Conservation (phyloP, 2,329 filamentous ascomycete genomes). For the Colletotrichum aenigma region DNA sequence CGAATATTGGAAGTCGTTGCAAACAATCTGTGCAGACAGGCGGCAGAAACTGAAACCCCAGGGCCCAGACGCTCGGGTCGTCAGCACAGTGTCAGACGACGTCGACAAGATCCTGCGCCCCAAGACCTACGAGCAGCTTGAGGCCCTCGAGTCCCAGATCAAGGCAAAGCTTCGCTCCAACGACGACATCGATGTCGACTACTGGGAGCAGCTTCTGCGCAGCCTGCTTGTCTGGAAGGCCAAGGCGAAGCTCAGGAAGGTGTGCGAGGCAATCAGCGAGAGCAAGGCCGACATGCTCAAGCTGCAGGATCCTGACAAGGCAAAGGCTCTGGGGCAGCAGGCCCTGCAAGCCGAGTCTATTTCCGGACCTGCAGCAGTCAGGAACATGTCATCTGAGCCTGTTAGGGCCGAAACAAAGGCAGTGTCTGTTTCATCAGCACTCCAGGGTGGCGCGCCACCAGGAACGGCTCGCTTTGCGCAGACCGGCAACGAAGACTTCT, state of each 20-base stretch:
- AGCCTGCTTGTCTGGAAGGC: conserved; percentile 91
- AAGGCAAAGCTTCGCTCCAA: conserved; percentile 83
- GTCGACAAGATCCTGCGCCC: conserved; percentile 86
- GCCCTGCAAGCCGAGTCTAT: conserved; percentile 40
- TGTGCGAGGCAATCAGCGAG: conserved; percentile 77
- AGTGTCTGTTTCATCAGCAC: background rate
- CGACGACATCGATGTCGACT: conserved; percentile 93
- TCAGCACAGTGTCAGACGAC: conserved; percentile 83
- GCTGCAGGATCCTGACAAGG: conserved; percentile 71
- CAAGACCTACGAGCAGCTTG: conserved; percentile 87
- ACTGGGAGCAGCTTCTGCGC: conserved; percentile 92
- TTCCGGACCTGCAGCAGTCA: conserved; percentile 8
- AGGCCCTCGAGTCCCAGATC: conserved; percentile 86
- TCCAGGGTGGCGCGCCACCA: conserved; percentile 42
- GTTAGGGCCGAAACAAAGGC: conserved; percentile 29
- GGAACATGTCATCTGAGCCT: conserved; percentile 13
- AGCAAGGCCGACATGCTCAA: conserved; percentile 62
- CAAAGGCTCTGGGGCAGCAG: conserved; percentile 39
- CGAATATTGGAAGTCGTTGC: conserved; percentile 93
- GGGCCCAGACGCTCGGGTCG: conserved; percentile 71
- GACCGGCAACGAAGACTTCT: conserved; percentile 77
- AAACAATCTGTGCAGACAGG: conserved; percentile 80
- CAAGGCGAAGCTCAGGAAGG: conserved; percentile 78
- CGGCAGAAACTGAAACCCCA: conserved; percentile 67
- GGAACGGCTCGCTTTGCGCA: conserved; percentile 73